Conservation (phyloP, 441 rosid genomes). For the Arabidopsis lyrata region DNA sequence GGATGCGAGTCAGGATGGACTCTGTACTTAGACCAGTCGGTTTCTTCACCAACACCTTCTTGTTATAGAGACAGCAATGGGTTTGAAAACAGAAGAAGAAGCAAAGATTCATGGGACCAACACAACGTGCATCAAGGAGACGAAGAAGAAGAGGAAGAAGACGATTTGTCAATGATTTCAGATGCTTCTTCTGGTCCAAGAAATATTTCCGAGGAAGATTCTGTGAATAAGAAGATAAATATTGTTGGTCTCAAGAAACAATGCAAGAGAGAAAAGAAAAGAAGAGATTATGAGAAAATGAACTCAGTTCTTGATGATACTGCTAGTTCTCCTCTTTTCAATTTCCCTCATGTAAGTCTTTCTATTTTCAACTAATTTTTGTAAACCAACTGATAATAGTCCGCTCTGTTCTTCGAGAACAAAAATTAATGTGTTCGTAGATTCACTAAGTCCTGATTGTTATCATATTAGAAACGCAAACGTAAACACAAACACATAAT, state of each 20-base stretch:
- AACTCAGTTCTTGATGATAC: conserved; percentile 81
- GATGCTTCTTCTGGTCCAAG: conserved; percentile 99
- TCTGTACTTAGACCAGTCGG: conserved; percentile 80
- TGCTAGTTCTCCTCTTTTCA: conserved; percentile 67
- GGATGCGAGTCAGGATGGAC: conserved; percentile 99
- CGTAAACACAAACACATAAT: neutral
- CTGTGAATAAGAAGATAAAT: conserved; percentile 24
- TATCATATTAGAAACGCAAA: neutral
- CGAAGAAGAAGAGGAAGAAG: conserved; percentile 60
- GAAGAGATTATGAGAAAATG: conserved; percentile 48
- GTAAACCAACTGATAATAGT: neutral
- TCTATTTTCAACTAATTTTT: neutral
- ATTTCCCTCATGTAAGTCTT: conserved; percentile 49
- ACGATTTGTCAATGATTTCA: conserved; percentile 89
- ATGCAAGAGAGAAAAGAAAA: conserved; percentile 48
- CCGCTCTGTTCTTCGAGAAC: neutral
- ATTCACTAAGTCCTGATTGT: neutral
- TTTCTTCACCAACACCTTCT: conserved; percentile 48
- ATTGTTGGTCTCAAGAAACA: conserved; percentile 45
- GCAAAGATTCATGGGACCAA: conserved; percentile 46
- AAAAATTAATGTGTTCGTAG: neutral
- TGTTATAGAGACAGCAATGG: conserved; percentile 35
- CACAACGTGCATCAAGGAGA: conserved; percentile 38
- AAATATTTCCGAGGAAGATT: conserved; percentile 55
- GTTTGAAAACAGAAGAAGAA: conserved; percentile 40